These are phyloP conservation scores for Emericellopsis cladophorae DNA, from an alignment of 2,329 filamentous ascomycete species.

Conservation along the genomic window DNA sequence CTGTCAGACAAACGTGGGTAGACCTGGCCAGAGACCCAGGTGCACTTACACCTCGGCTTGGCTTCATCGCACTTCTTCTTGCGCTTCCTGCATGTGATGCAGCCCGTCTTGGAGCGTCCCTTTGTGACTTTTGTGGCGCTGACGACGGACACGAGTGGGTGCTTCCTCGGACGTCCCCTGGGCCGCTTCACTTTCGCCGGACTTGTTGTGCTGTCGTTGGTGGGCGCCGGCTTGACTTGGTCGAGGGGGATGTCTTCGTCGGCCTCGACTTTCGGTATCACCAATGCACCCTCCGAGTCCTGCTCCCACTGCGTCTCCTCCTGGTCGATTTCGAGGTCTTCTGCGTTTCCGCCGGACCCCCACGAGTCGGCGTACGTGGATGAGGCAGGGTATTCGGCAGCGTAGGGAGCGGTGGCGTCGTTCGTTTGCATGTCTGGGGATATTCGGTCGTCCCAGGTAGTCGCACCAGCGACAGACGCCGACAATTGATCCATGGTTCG, in stretches of 20 bases:
- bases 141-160: constrained; percentile 49
- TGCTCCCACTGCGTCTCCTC: constrained; percentile 33
- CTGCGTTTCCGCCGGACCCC: constrained; percentile 25
- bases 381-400: constrained; percentile 28
- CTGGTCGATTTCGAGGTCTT: constrained; percentile 22
- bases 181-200: constrained; percentile 46
- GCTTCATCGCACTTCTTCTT: constrained; percentile 65
- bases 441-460: too few relatives aligned
- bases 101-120: constrained; percentile 58
- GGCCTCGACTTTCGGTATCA: constrained; percentile 44
- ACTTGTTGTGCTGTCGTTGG: constrained; percentile 7
- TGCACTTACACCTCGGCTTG: constrained; percentile 48
- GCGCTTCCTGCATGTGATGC: constrained; percentile 52
- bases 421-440: constrained; percentile 18
- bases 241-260: constrained; percentile 42
- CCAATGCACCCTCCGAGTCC: constrained; percentile 27
- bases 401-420: constrained; percentile 25
- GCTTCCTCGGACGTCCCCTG: constrained; percentile 72
- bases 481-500: too few relatives aligned
- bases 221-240: constrained; percentile 32
- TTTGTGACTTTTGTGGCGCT: constrained; percentile 61
- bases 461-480: too few relatives aligned
- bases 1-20: constrained; percentile 4
- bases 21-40: neutral
- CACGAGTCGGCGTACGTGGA: constrained; percentile 33